phyloP scores from a whole-genome alignment of 345 rosid genomes.

The Citrus cavaleriei region DNA sequence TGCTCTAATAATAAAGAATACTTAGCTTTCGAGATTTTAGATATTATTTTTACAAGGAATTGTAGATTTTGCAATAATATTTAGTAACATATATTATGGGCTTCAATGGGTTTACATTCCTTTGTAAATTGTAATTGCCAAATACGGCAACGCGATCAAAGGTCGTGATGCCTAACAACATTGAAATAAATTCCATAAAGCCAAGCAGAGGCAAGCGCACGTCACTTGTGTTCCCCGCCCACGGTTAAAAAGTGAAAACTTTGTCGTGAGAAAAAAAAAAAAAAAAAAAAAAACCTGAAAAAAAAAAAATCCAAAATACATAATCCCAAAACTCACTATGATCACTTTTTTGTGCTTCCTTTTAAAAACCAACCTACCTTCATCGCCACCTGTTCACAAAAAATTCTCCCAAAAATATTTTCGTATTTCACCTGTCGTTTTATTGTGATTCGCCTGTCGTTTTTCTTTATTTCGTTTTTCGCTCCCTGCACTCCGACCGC shows the following conservation, averaged over 20 bases:
- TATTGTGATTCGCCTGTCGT: neutral
- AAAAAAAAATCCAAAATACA: neutral
- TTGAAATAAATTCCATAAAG: neutral
- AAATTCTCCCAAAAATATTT: neutral
- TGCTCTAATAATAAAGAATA: no score
- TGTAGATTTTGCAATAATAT: neutral
- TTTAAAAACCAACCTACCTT: neutral
- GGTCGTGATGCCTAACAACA: neutral
- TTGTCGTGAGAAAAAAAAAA: neutral
- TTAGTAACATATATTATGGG: neutral
- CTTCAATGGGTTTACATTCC: neutral
- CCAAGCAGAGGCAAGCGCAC: neutral
- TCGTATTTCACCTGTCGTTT: neutral
- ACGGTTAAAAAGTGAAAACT: neutral
- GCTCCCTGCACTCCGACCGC: neutral
- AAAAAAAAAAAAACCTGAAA: neutral
- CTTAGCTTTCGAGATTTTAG: neutral
- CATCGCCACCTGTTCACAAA: slow-evolving; percentile 4
- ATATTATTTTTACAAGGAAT: neutral
- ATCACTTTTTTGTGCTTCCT: neutral
- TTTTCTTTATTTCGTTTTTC: neutral
- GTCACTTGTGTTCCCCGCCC: neutral
- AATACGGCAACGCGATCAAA: neutral
- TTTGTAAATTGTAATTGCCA: neutral
- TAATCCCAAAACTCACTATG: neutral